A percentile compares a stretch with the other conserved stretches of the same genome.
Conservation (phyloP, 108 stramenopile genomes). For the Stephanodiscus triporus region DNA sequence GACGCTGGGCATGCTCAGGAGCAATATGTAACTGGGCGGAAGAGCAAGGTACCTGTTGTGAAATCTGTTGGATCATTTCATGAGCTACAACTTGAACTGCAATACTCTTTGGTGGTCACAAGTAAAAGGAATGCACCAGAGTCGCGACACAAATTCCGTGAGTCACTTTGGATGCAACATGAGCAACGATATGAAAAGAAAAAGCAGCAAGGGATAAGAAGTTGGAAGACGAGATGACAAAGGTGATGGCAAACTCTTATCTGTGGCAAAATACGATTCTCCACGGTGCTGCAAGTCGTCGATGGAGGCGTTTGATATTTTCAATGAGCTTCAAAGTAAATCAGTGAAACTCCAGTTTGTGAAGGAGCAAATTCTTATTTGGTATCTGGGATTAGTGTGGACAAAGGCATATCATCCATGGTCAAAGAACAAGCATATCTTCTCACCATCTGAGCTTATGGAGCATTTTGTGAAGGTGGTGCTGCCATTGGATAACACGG, state of each 20-base stretch:
- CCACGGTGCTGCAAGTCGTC: slow-evolving; percentile 13
- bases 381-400: slow-evolving; percentile 3
- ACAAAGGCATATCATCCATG: slow-evolving; percentile 5
- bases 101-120: slow-evolving; percentile 2
- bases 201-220: too few species aligned
- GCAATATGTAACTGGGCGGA: slow-evolving; percentile 3
- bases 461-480: slow-evolving; percentile 1
- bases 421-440: neutral
- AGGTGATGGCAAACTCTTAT: too few species aligned
- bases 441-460: neutral
- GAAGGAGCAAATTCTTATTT: slow-evolving; percentile 1
- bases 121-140: slow-evolving; percentile 1
- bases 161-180: slow-evolving; percentile 60
- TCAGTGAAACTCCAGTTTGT: slow-evolving; percentile 4
- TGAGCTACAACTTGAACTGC: neutral
- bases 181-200: too few species aligned
- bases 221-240: too few species aligned
- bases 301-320: neutral
- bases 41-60: neutral
- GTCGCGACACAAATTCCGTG: slow-evolving; percentile 13
- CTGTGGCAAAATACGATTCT: slow-evolving; percentile 18
- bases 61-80: slow-evolving; percentile 8
- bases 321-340: neutral
- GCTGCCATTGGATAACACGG: neutral
- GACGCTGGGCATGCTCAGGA: neutral